Percentiles rank a stretch among this genome's conserved stretches.
Conservation (phyloP, 495 filamentous ascomycete genomes). For the Aspergillus taichungensis region DNA sequence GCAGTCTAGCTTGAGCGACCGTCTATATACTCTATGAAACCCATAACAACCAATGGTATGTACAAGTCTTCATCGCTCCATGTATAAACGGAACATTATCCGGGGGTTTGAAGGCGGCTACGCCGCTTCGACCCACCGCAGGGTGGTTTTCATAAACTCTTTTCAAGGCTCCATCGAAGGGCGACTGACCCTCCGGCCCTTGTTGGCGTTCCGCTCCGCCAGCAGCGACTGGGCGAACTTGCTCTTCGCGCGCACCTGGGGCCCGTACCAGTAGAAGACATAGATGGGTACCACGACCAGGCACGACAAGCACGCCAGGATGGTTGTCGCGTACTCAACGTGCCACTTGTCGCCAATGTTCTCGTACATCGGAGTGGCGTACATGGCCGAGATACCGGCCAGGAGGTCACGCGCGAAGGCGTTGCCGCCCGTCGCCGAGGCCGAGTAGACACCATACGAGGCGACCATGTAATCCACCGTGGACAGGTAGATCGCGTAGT, state of each 20-base stretch:
- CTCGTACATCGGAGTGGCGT: constrained; percentile 32
- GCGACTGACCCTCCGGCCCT: constrained; percentile 21
- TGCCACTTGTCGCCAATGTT: constrained; percentile 31
- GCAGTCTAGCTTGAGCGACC: too few species aligned
- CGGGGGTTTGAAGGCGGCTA: too few species aligned
- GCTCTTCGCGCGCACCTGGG: constrained; percentile 31
- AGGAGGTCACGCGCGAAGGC: constrained; percentile 41
- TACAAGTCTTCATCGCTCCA: too few species aligned
- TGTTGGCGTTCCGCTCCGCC: constrained; percentile 16
- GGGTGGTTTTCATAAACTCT: too few species aligned
- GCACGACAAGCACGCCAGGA: constrained; percentile 36
- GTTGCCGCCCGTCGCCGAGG: constrained; percentile 66
- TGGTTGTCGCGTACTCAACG: constrained; percentile 33
- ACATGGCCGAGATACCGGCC: constrained; percentile 37
- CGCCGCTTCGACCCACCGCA: too few species aligned
- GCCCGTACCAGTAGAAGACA: constrained; percentile 43
- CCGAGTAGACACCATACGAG: constrained; percentile 65
- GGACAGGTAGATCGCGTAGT: constrained; percentile 63
- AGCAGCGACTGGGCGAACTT: constrained; percentile 38
- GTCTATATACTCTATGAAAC: too few species aligned
- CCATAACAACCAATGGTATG: too few species aligned
- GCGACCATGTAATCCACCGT: constrained; percentile 76
- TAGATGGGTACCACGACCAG: constrained; percentile 40
- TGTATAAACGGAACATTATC: too few species aligned
- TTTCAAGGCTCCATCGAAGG: too few species aligned